These are phyloP conservation scores for Colletotrichum camelliae DNA, from an alignment of 2,329 filamentous ascomycete genomes.

Conservation along the genomic window DNA sequence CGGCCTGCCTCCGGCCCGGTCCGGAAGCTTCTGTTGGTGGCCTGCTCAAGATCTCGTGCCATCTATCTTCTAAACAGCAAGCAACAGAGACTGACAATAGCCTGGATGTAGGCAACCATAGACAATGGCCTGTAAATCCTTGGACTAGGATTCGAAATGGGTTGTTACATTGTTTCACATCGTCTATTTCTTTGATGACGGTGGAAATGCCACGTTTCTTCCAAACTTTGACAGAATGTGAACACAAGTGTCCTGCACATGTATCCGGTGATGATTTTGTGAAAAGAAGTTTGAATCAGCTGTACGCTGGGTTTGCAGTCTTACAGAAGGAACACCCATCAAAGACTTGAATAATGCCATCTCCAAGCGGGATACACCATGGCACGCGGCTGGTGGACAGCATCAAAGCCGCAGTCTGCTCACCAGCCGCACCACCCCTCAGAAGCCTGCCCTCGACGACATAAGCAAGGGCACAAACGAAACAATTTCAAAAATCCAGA, in stretches of 20 bases:
- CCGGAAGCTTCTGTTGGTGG: neutral
- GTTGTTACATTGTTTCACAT: neutral
- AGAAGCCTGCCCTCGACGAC: neutral
- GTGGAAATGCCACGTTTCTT: neutral
- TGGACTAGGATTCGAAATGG: rapidly evolving
- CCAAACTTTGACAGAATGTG: neutral
- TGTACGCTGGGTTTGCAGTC: neutral
- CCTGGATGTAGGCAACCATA: neutral
- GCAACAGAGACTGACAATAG: neutral
- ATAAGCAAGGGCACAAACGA: neutral
- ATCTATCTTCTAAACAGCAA: neutral
- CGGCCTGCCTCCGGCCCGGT: neutral
- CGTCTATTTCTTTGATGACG: neutral
- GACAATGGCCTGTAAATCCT: neutral
- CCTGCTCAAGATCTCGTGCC: too few relatives aligned
- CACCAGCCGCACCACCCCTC: neutral
- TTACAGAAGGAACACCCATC: neutral
- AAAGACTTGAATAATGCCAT: neutral
- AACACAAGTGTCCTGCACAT: neutral
- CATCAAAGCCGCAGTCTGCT: neutral
- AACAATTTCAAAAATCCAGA: neutral
- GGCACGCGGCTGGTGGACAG: neutral
- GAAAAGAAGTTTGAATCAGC: neutral
- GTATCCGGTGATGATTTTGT: neutral
- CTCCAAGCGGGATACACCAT: neutral